phyloP scores from a whole-genome alignment of 2,329 filamentous ascomycete genomes.

The Ramularia endophylla region DNA sequence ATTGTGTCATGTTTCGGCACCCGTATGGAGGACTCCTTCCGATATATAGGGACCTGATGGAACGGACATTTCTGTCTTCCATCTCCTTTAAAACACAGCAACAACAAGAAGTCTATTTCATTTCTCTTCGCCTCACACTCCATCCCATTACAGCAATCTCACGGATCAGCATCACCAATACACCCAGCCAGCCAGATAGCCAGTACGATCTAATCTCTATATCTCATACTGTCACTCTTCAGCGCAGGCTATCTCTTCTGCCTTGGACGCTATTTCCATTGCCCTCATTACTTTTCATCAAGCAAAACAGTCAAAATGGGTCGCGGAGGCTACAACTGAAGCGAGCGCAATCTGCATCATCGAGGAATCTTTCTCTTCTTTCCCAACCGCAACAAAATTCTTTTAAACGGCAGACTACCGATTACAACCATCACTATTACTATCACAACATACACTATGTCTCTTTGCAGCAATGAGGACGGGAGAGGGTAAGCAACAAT shows the following conservation, averaged over 20 bases:
- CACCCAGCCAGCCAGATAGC: not conserved
- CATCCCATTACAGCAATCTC: constrained; percentile 1
- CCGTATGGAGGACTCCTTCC: too few relatives aligned
- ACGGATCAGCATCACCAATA: not conserved
- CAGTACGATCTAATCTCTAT: constrained; percentile 6
- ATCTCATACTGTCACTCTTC: constrained; percentile 10
- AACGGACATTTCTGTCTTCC: not conserved
- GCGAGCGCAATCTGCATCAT: constrained; percentile 6
- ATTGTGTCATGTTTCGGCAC: too few relatives aligned
- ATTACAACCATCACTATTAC: constrained; percentile 7
- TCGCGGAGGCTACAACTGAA: constrained; percentile 40
- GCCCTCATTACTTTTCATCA: constrained; percentile 12
- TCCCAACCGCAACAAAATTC: not conserved
- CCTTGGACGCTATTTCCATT: constrained; percentile 2
- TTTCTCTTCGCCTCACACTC: constrained; percentile 4
- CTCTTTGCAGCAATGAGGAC: constrained; percentile 18
- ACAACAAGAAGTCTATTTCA: constrained; percentile 1
- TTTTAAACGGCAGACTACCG: constrained; percentile 7
- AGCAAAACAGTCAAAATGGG: constrained; percentile 28
- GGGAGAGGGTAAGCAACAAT: constrained; percentile 23
- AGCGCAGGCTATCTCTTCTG: constrained; percentile 5
- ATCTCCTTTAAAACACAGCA: constrained; percentile 1
- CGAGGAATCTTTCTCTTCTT: constrained; percentile 1
- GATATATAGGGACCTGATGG: constrained; percentile 3
- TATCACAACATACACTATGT: constrained; percentile 8